phyloP scores from a whole-genome alignment of 345 rosid genomes.

The Melastoma malabathricum region DNA sequence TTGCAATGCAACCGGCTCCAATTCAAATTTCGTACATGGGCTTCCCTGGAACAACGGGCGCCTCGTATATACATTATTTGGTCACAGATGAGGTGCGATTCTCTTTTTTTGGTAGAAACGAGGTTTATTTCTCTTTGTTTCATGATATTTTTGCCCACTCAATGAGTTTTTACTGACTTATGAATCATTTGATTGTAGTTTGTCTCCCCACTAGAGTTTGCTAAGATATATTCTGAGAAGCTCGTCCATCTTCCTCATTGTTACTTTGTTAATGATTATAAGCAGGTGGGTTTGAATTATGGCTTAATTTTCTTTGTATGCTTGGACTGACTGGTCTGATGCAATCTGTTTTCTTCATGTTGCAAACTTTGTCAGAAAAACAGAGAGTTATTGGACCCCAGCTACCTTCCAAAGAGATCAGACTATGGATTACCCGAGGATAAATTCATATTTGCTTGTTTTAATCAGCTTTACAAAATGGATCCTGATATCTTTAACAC shows the following conservation, averaged over 20 bases:
- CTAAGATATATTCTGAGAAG: constrained; percentile 90
- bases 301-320: background rate
- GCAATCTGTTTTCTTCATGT: background rate
- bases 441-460: constrained; percentile 94
- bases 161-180: constrained; percentile 8
- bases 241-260: constrained; percentile 95
- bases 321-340: background rate
- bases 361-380: constrained; percentile 53
- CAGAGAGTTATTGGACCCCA: constrained; percentile 73
- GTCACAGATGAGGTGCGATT: constrained; percentile 84
- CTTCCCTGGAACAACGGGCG: constrained; percentile 98
- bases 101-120: no score
- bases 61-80: constrained; percentile 82
- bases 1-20: constrained; percentile 98
- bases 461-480: constrained; percentile 98
- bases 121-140: background rate
- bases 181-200: constrained; percentile 36
- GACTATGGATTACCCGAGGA: constrained; percentile 95
- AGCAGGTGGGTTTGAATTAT: constrained; percentile 41
- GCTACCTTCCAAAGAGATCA: constrained; percentile 58
- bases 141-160: background rate
- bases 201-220: constrained; percentile 63
- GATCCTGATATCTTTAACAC: constrained; percentile 91
- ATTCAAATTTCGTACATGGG: constrained; percentile 99
- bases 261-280: constrained; percentile 98